Base-by-base conservation (phyloP, 2,329 filamentous ascomycete species). In the Diplodia corticola region DNA sequence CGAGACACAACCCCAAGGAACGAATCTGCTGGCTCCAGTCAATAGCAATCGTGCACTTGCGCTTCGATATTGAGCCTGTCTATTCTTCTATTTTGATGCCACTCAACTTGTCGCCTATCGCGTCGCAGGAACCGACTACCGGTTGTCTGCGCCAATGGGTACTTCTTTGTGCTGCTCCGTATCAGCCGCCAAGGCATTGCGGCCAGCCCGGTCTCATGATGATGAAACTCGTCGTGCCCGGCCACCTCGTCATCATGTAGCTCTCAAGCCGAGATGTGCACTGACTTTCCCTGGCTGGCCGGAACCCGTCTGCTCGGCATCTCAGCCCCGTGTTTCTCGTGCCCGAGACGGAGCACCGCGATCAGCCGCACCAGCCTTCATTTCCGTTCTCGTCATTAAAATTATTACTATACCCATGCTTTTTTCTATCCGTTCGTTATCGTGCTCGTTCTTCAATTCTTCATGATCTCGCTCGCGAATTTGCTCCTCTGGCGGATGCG, bases 401-500 rank as follows among this genome's bases (percentile, higher is more conserved):
- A 13, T 30, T 3, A 26, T 20, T 10, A 26, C 4, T n/a, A 44
- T 1, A 44, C 37, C 55, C 30, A 46, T 46, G 37, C 55, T 48
- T n/a, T 40, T n/a, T 26, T 24, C 10, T 6, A n/a, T n/a, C n/a
- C n/a, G 35, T 10, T 57, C 13, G 9, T 12, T 13, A 9, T 7
- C 13, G 6, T 12, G 4, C 22, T 35, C 28, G 10, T 7, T 44
- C 44, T 61, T 61, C 44, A 64, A n/a, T 33, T 4, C 63, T 64
- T 64, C 72, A 77, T 73, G 33, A 77, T 75, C 69, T 77, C 80
- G 49, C 77, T 79, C 0, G 92, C 92, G 78, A 97, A 90, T 71
- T 87, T 89, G 74, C 91, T 95, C 74, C 88, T 85, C 12, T 85
- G 84, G 30, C 93, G 83, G 69, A 97, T 96, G 69, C 74, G 85